Base-by-base conservation (phyloP, 2,329 filamentous ascomycete species). In the Aureobasidium musti region DNA sequence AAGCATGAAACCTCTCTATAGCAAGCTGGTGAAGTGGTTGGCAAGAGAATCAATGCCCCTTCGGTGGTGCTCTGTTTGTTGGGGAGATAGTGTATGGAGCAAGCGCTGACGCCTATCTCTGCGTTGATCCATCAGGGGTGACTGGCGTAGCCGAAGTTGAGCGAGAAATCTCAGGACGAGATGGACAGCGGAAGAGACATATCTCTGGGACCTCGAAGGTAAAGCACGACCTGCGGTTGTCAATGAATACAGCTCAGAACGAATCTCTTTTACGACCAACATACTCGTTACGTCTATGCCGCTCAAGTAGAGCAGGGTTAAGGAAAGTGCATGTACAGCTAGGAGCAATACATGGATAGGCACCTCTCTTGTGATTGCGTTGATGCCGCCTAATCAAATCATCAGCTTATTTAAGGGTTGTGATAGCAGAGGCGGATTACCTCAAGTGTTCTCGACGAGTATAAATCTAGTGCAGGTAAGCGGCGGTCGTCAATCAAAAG, bases 401-500 rank as follows among this genome's bases (percentile, higher is more conserved):
- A 26, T 56, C 8, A 56, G 53, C 3, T 21, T 19, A 7, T 14
- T 19, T 11, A 19, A n/a, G 11, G 23, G 53, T 6, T 17, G n/a
- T 14, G n/a, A n/a, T 26, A 10, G 30, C n/a, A 35, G 19, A n/a
- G 6, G 10, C 7, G 21, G 8, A 39, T n/a, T 39, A 56, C 53
- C 33, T 56, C 53, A 56, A 39, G 21, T 56, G 53, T 39, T 56
- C 53, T 39, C 13, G 35, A 26, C 53, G 53, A 39, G n/a, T 41
- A 21, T 56, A 56, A 2, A 56, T 21, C 53, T 56, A 21, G 10
- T 35, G 33, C 6, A n/a, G 19, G 53, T 56, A 17, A 56, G 53
- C 33, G 5, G 21, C 2, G 23, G 41, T 23, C 7, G 14, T 17
- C 19, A 14, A n/a, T 5, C 8, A n/a, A n/a, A 14, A 41, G 6